Percentiles rank a stretch among this genome's conserved stretches.
phyloP scores from a whole-genome alignment of 2,329 filamentous ascomycete species.

The Diaporthe nobilis region DNA sequence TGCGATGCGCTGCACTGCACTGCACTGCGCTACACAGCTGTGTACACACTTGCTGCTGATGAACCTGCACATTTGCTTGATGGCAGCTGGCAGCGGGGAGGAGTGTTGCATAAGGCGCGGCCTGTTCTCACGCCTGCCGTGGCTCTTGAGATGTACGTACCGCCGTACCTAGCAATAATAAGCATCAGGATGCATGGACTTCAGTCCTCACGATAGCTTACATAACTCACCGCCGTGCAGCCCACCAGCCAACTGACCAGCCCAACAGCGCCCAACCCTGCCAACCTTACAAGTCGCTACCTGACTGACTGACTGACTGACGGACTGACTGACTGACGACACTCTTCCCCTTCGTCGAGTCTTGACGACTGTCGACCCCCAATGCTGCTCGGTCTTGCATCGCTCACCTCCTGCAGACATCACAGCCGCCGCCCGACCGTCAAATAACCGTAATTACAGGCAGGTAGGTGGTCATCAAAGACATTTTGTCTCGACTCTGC shows the following conservation, averaged over 20 bases:
- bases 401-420: background rate
- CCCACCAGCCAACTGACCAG: background rate
- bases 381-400: background rate
- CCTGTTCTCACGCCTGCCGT: constrained; percentile 30
- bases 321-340: background rate
- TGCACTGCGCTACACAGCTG: background rate
- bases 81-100: background rate
- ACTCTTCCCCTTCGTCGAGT: background rate
- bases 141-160: constrained; percentile 11
- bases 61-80: background rate
- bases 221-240: background rate
- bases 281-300: background rate
- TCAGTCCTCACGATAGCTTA: background rate
- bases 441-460: background rate
- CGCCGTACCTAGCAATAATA: background rate
- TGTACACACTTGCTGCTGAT: background rate
- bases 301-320: background rate
- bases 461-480: background rate
- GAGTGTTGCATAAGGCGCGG: background rate
- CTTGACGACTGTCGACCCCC: background rate
- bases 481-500: constrained; percentile 12
- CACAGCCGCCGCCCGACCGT: constrained; percentile 9
- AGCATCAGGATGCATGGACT: background rate
- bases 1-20: background rate
- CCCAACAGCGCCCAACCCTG: constrained; percentile 30